Evolutionary conservation across 495 filamentous ascomycete species (phyloP).

Genomic region (Penicillium longicatenatum): DNA sequence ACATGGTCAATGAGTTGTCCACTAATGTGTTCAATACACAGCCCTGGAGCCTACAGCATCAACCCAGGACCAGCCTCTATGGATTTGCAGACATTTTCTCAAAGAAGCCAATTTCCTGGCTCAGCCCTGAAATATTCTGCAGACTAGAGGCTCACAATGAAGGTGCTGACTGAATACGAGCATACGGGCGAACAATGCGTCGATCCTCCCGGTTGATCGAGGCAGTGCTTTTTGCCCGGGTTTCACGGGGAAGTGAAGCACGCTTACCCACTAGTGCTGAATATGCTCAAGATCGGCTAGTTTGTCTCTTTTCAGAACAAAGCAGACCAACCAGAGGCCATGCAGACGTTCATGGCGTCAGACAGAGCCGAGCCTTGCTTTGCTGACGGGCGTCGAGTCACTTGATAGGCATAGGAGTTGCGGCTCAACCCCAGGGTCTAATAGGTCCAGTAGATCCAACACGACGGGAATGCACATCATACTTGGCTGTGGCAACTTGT

Average conservation of each 20-base stretch:
- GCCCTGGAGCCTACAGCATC: too few species aligned
- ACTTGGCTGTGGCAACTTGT: conserved; percentile 13
- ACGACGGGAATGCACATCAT: conserved; percentile 4
- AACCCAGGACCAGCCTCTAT: too few species aligned
- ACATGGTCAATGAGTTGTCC: too few species aligned
- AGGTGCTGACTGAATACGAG: too few species aligned
- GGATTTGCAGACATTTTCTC: too few species aligned
- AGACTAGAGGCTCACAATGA: too few species aligned
- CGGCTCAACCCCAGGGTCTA: conserved; percentile 17
- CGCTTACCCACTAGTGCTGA: neutral
- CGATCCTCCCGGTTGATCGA: neutral
- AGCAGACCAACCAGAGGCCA: conserved; percentile 13
- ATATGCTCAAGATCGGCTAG: conserved; percentile 19
- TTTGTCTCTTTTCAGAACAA: conserved; percentile 10
- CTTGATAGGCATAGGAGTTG: conserved; percentile 28
- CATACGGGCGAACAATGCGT: too few species aligned
- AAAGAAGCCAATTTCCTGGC: too few species aligned
- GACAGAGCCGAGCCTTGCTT: conserved; percentile 8
- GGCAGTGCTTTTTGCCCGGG: conserved; percentile 24
- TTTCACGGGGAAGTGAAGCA: neutral
- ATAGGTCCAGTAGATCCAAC: neutral
- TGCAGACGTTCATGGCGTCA: conserved; percentile 25
- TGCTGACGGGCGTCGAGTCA: conserved; percentile 27
- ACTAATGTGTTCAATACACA: too few species aligned
- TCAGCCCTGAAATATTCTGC: too few species aligned